Percentiles rank a stretch among this genome's conserved stretches.
Conservation (phyloP, 2,329 filamentous ascomycete species). For the Endoconidiophora polonica region DNA sequence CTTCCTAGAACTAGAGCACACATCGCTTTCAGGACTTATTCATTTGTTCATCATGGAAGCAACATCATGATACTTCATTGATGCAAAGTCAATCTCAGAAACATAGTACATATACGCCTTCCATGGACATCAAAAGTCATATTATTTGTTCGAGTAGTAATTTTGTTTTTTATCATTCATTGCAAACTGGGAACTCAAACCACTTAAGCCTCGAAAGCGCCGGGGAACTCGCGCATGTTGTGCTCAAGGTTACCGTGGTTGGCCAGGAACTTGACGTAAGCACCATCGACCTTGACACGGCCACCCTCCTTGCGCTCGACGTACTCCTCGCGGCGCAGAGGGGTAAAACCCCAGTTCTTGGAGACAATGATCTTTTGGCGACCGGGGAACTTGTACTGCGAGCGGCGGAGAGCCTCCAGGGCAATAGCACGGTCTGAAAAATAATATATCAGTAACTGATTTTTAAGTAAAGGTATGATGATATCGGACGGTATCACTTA, state of each 20-base stretch:
- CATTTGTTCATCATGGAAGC: no score
- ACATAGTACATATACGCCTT: conserved; percentile 4
- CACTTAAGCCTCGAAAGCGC: conserved; percentile 56
- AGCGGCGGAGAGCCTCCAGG: conserved; percentile 96
- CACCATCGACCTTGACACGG: conserved; percentile 90
- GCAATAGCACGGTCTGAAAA: conserved; percentile 64
- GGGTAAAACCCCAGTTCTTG: conserved; percentile 99
- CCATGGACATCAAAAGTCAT: conserved; percentile 4
- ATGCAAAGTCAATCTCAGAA: background rate
- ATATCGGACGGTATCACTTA: conserved; percentile 29
- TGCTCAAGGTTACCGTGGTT: conserved; percentile 73
- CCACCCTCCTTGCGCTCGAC: conserved; percentile 86
- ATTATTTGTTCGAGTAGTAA: conserved; percentile 8
- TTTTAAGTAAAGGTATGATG: background rate
- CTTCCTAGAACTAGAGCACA: no score
- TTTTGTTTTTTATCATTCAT: conserved; percentile 14
- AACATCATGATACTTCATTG: no score
- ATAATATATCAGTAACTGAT: background rate
- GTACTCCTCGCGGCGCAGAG: conserved; percentile 95
- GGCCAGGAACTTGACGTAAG: conserved; percentile 97
- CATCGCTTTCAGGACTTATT: no score
- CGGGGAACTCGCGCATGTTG: conserved; percentile 92
- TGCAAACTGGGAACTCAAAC: conserved; percentile 16
- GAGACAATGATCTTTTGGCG: conserved; percentile 99
- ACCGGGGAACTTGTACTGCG: conserved; percentile 99